These are phyloP conservation scores for Pouteria campechiana DNA, from an alignment of 179 eudicot species.

Conservation along the genomic window DNA sequence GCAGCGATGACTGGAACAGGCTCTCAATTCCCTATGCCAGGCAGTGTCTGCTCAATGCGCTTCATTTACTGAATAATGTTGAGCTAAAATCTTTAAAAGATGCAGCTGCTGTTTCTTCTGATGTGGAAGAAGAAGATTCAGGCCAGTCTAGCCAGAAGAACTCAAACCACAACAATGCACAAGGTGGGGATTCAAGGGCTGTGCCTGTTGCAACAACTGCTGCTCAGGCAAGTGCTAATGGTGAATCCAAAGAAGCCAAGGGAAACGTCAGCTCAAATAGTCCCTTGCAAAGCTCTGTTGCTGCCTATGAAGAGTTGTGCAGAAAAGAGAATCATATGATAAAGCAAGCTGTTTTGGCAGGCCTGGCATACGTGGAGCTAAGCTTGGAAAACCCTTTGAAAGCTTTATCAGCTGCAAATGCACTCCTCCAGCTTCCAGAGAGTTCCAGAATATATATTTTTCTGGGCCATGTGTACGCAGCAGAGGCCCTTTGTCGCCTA, in stretches of 20 bases:
- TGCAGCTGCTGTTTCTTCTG: constrained; percentile 13
- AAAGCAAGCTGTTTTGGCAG: constrained; percentile 68
- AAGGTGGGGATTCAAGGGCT: constrained; percentile 29
- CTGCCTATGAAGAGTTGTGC: constrained; percentile 48
- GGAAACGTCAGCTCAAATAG: constrained; percentile 24
- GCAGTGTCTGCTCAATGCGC: constrained; percentile 69
- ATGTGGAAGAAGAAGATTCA: constrained; percentile 26
- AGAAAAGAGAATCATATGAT: constrained; percentile 58
- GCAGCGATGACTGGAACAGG: constrained; percentile 22
- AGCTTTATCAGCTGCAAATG: constrained; percentile 51
- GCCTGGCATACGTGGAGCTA: constrained; percentile 75
- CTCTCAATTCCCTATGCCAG: constrained; percentile 62
- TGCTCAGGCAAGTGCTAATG: constrained; percentile 49
- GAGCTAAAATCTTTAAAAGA: constrained; percentile 28
- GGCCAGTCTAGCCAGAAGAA: constrained; percentile 22
- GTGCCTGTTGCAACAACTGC: constrained; percentile 22
- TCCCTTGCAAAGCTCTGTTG: constrained; percentile 22
- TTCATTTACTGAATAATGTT: constrained; percentile 35
- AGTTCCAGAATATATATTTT: constrained; percentile 56
- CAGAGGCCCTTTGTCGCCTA: constrained; percentile 81
- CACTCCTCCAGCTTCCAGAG: constrained; percentile 51
- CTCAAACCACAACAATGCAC: constrained; percentile 12
- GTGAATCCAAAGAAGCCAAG: constrained; percentile 56
- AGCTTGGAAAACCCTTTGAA: constrained; percentile 55
- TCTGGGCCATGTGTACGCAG: constrained; percentile 71